Evolutionary conservation across 352 stramenopile species (phyloP), one percentile per base, ranked within the genome.

Genomic region (Pythium brachiatum): DNA sequence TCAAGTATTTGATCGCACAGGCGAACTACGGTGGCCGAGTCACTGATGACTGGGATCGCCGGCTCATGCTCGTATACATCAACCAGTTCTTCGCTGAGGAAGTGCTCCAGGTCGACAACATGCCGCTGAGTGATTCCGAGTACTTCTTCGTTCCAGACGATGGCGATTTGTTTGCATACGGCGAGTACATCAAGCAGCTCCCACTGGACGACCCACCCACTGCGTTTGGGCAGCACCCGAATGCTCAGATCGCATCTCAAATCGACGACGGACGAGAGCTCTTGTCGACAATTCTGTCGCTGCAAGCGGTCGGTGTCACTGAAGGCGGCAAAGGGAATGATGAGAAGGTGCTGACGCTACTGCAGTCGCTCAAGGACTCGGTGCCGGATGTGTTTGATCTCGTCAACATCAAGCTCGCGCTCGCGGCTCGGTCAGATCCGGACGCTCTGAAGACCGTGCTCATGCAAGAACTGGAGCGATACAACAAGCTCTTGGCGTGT

Each of bases 11-110:
- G 20, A 98, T 98, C 27, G 92, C 92, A 0, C 92, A 99, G 57
- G 96, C 93, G 3, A 99, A 99, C 70, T 99, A 99, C 68, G 96
- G 96, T 13, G 96, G 96, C 8, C 88, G 96, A 18, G 95, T 99
- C 27, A 99, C 96, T 1, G 96, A 99, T 62, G 93, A 98, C 62
- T 98, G 93, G 94, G 96, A 99, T 58, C 89, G 95, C 2, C 88
- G 95, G 1, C 75, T 97, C n/a, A 93, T 98, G 79, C 94, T 98
- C 48, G 91, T 98, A 38, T 99, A 98, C 64, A 98, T 99, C 57
- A 89, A 85, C 21, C 91, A 99, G 66, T 97, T 98, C 59, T 98
- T 98, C 64, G 95, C 79, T 15, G 92, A 98, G 48, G 88, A 95
- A 12, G 78, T 95, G 7, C 56, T 97, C 8, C 75, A 87, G 20